Conservation (phyloP, 257 asterid species). For the Petunia axillaris region DNA sequence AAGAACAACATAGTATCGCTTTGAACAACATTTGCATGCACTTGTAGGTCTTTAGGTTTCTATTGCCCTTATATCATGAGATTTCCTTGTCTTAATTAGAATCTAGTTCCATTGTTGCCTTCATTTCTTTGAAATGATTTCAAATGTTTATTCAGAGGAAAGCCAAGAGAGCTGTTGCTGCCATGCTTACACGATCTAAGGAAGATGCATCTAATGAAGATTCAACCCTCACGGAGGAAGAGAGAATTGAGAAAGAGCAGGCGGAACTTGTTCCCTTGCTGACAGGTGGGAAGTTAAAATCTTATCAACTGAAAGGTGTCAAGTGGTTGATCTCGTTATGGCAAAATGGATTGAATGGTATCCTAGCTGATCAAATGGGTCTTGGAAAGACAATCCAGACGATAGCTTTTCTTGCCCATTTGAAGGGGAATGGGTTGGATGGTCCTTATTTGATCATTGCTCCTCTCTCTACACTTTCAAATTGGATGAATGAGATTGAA, state of each 20-base stretch:
- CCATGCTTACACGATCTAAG: constrained; percentile 83
- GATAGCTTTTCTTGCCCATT: constrained; percentile 92
- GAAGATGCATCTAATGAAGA: constrained; percentile 69
- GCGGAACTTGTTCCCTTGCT: constrained; percentile 81
- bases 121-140: constrained; percentile 16
- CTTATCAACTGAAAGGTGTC: constrained; percentile 91
- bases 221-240: constrained; percentile 66
- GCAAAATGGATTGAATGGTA: constrained; percentile 99
- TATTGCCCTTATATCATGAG: background rate
- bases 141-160: constrained; percentile 52
- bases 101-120: constrained; percentile 2
- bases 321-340: constrained; percentile 99
- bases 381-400: constrained; percentile 98
- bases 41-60: constrained; percentile 5
- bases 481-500: constrained; percentile 87
- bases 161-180: constrained; percentile 95
- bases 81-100: background rate
- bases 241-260: constrained; percentile 81
- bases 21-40: constrained; percentile 9
- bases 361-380: constrained; percentile 99
- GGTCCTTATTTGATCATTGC: constrained; percentile 96
- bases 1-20: background rate
- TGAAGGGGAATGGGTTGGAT: constrained; percentile 89
- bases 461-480: constrained; percentile 95
- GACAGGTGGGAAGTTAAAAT: constrained; percentile 95